Evolutionary conservation across 495 filamentous ascomycete species (phyloP).

Genomic region (Podospora tetraspora): DNA sequence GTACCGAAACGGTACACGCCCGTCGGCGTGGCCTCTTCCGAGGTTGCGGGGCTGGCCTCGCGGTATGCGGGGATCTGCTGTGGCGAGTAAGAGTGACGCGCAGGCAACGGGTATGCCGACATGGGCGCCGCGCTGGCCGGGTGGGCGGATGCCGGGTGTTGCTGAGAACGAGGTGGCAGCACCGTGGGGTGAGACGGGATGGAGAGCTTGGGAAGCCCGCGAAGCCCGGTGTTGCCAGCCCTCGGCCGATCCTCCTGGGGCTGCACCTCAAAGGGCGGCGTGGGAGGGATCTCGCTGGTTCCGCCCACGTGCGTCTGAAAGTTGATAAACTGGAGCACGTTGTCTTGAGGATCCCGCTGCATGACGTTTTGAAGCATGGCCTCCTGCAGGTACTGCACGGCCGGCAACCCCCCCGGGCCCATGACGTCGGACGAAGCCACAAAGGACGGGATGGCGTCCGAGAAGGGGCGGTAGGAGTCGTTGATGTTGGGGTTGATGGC

Average conservation of each 20-base stretch:
- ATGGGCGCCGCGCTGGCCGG: slow-evolving; percentile 12
- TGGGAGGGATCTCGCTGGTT: slow-evolving; percentile 51
- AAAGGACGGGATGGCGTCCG: slow-evolving; percentile 67
- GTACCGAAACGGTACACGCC: slow-evolving; percentile 67
- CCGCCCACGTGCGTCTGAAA: slow-evolving; percentile 60
- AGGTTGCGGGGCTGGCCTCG: slow-evolving; percentile 47
- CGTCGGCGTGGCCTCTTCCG: slow-evolving; percentile 45
- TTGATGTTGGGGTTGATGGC: slow-evolving; percentile 29
- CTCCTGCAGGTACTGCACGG: slow-evolving; percentile 64
- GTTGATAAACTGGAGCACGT: slow-evolving; percentile 78
- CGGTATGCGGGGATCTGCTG: slow-evolving; percentile 43
- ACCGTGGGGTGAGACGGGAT: slow-evolving; percentile 40
- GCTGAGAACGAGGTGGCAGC: slow-evolving; percentile 4
- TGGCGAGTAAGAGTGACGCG: slow-evolving; percentile 21
- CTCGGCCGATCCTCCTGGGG: slow-evolving; percentile 16
- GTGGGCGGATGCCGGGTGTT: slow-evolving; percentile 23
- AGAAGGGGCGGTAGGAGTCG: slow-evolving; percentile 51
- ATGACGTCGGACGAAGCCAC: slow-evolving; percentile 87
- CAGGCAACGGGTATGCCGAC: slow-evolving; percentile 25
- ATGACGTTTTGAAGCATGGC: slow-evolving; percentile 62
- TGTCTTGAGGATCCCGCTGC: slow-evolving; percentile 78
- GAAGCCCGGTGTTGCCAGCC: slow-evolving; percentile 39
- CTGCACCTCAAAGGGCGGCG: slow-evolving; percentile 51
- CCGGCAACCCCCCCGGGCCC: slow-evolving; percentile 56
- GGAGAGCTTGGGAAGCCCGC: slow-evolving; percentile 52